Evolutionary conservation across 768 basidiomycete species (phyloP), one percentile per base, ranked within the genome.

Genomic region (Naganishia kalamii): DNA sequence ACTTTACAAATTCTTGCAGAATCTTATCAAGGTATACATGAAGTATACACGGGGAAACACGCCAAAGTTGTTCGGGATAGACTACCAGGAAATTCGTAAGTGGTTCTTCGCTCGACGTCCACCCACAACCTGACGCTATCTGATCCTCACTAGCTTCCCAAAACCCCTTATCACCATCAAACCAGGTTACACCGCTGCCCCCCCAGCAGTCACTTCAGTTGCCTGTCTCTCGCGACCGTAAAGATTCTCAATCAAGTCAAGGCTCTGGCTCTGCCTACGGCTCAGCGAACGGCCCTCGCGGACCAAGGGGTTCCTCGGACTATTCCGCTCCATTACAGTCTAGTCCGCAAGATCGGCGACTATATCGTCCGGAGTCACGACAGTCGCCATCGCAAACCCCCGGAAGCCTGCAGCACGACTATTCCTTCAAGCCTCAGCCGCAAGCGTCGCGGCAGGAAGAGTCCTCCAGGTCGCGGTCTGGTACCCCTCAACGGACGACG

Each of bases 1-100:
- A 70, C 93, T 94, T 75, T 70, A 80, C 13, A 78, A 79, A 13
- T 98, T 97, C 75, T 74, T 96, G 52, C 81, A 82, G 43, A 81
- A 87, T 1, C 70, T 88, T 43, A 78, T 92, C 65, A 83, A 85
- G 62, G 71, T 80, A 11, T 80, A 75, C 65, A 65, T 65, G 67
- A 74, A 73, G 59, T 72, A 78, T 62, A 73, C 74, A 29, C 68
- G 76, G 61, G 72, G 74, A 25, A 69, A 71, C 35, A 35, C 70
- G 7, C 77, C 78, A 4, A 66, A 71, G 52, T 68, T 80, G 57
- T 70, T 76, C 61, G 63, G 74, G 65, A 70, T 75, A 37, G 62
- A 61, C 15, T 40, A n/a, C 37, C 49, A 64, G 30, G 63, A 64
- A 17, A 57, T n/a, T 8, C 54, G 54, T 57, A 41, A 57, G 35